These are phyloP conservation scores for Hapsidospora chrysogenum DNA, from an alignment of 495 filamentous ascomycete genomes.

Conservation along the genomic window DNA sequence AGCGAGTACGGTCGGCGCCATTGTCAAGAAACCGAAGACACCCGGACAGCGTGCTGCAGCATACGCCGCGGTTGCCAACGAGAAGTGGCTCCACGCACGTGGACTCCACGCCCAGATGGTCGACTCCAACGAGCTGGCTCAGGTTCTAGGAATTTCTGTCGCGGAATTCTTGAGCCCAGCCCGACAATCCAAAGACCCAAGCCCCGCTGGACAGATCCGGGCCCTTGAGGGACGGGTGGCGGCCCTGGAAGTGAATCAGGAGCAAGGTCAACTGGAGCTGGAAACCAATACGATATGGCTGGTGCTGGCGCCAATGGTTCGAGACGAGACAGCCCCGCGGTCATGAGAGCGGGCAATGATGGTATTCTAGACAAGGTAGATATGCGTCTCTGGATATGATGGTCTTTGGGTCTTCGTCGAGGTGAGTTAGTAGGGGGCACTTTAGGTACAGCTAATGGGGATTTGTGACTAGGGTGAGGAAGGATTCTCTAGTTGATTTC, in stretches of 20 bases:
- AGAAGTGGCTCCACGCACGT: constrained; percentile 11
- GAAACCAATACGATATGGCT: constrained; percentile 11
- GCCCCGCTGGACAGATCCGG: constrained; percentile 7
- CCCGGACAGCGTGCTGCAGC: constrained; percentile 12
- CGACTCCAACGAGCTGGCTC: constrained; percentile 9
- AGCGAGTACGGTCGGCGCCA: constrained; percentile 7
- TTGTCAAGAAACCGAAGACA: constrained; percentile 9
- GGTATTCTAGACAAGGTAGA: no score
- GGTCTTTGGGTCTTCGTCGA: no score
- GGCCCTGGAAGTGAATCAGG: constrained; percentile 5
- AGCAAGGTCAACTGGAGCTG: constrained; percentile 4
- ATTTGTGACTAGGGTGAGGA: no score
- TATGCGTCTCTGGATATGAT: no score
- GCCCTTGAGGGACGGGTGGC: constrained; percentile 8
- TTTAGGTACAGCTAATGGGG: no score
- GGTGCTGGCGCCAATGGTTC: constrained; percentile 5
- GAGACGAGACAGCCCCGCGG: no score
- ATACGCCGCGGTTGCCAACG: constrained; percentile 12
- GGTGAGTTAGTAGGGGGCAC: no score
- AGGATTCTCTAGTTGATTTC: no score
- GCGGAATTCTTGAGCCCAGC: constrained; percentile 5
- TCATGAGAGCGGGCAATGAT: no score
- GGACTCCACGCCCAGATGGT: constrained; percentile 9
- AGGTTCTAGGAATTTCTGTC: constrained; percentile 5
- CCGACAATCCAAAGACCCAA: background rate